These are phyloP conservation scores for Fusarium sp. DNA, from an alignment of 2,329 filamentous ascomycete species.

Conservation along the genomic window DNA sequence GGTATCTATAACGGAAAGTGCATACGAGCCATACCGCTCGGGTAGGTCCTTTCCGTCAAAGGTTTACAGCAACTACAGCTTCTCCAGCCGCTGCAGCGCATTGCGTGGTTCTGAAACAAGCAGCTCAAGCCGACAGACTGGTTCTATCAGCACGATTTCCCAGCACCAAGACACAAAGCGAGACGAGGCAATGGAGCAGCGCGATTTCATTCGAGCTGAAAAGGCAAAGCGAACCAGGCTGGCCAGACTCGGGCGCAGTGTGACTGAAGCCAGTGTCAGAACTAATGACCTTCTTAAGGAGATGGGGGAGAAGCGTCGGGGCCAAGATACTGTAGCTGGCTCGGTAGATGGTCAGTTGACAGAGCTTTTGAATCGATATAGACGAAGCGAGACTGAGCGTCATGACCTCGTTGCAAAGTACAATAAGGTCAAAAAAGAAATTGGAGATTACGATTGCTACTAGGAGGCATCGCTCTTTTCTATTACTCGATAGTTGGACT, in stretches of 20 bases:
- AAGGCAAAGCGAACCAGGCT: not conserved
- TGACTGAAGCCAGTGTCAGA: not conserved
- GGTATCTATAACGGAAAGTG: not conserved
- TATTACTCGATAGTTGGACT: not conserved
- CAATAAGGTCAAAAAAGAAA: not conserved
- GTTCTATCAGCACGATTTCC: not conserved
- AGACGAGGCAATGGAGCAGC: not conserved
- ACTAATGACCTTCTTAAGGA: not conserved
- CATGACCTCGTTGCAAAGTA: not conserved
- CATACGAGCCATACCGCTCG: not conserved
- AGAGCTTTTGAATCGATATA: not conserved
- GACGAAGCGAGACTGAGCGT: not conserved
- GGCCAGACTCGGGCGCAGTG: not conserved
- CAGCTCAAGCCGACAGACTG: not conserved
- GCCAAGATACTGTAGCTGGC: not conserved
- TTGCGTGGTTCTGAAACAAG: not conserved
- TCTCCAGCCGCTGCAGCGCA: not conserved
- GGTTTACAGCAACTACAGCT: not conserved
- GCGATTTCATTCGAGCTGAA: not conserved
- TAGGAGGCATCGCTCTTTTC: not conserved
- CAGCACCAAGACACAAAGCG: not conserved
- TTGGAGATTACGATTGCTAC: not conserved
- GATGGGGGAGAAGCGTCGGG: not conserved
- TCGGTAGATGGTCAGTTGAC: not conserved
- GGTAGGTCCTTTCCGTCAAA: not conserved